Evolutionary conservation across 2,329 filamentous ascomycete species (phyloP), one percentile per base, ranked within the genome.

Genomic region (Cadophora malorum): DNA sequence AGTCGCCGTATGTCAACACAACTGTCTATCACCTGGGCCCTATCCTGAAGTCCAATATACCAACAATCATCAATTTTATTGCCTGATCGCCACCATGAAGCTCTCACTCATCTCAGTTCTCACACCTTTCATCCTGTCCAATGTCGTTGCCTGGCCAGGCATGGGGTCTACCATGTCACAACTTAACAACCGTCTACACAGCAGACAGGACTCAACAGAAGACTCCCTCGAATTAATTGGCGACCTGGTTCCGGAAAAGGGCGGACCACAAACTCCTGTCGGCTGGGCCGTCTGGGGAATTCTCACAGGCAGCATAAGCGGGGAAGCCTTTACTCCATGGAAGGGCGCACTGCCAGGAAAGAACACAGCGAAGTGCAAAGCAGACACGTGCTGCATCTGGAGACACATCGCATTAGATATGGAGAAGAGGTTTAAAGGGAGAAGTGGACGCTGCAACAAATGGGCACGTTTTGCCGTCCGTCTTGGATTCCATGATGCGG

Each of bases 151-250:
- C 16, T 55, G 52, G 52, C 52, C 52, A 31, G 52, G 52, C 25
- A 55, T 55, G 52, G 33, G 10, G 0, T 33, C 28, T 5, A 55
- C 52, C 25, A 14, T 55, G 14, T 55, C 52, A 28, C 25, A 55
- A 55, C 52, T 55, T 25, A 55, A 55, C 52, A 55, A 21, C 28
- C 52, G 28, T 25, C 52, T 55, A 25, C 25, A 25, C 16, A 33
- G 25, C 14, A 21, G 52, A 33, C 52, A 55, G 33, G 52, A 55
- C 25, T n/a, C 52, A 6, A 25, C 52, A 28, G 52, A 55, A 55
- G 73, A 88, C 85, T 73, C 91, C 88, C 71, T 92, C 82, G 49
- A 98, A 87, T 75, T 97, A 91, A 80, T 93, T 97, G 6, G 92
- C 92, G 28, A 93, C 85, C 61, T 89, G 3, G 58, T 52, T 19